Evolutionary conservation across 1,284 basidiomycete genomes (phyloP).

Genomic region (Fomitopsis schrenkii): DNA sequence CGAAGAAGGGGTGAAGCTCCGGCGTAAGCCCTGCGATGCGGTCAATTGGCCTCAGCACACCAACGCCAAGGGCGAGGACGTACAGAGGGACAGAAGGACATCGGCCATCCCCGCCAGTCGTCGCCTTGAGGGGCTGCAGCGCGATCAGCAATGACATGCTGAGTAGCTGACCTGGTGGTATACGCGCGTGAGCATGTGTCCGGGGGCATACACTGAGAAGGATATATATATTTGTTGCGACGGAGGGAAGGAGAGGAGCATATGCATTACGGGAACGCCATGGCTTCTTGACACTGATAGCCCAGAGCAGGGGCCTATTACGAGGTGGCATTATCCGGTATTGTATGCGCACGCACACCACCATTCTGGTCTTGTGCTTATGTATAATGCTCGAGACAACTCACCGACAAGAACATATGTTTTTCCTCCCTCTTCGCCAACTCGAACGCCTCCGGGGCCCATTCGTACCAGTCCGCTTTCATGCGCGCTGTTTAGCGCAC

Average conservation of each 20-base stretch:
- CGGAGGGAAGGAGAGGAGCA: not conserved
- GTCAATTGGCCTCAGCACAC: not conserved
- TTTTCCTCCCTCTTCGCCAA: constrained; percentile 34
- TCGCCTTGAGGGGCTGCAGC: constrained; percentile 31
- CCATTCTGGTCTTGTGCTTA: too few relatives aligned
- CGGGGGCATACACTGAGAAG: too few relatives aligned
- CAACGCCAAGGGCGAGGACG: not conserved
- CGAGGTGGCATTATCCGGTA: too few relatives aligned
- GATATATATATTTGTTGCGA: not conserved
- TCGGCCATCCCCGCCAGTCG: constrained; percentile 41
- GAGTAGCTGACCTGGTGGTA: constrained; percentile 35
- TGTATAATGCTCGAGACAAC: not conserved
- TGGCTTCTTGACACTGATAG: too few relatives aligned
- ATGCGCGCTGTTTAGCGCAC: too few relatives aligned
- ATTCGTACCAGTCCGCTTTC: constrained; percentile 40
- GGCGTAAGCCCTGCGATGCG: constrained; percentile 32
- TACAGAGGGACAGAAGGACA: constrained; percentile 38
- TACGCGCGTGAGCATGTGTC: not conserved
- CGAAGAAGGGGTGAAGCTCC: constrained; percentile 39
- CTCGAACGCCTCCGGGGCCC: constrained; percentile 35
- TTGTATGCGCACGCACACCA: too few relatives aligned
- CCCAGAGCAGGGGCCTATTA: too few relatives aligned
- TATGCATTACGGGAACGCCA: too few relatives aligned
- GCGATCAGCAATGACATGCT: constrained; percentile 28
- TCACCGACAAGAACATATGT: constrained; percentile 37